Base-by-base conservation (phyloP, 2,329 filamentous ascomycete genomes). In the Sclerotiophoma versabilis region DNA sequence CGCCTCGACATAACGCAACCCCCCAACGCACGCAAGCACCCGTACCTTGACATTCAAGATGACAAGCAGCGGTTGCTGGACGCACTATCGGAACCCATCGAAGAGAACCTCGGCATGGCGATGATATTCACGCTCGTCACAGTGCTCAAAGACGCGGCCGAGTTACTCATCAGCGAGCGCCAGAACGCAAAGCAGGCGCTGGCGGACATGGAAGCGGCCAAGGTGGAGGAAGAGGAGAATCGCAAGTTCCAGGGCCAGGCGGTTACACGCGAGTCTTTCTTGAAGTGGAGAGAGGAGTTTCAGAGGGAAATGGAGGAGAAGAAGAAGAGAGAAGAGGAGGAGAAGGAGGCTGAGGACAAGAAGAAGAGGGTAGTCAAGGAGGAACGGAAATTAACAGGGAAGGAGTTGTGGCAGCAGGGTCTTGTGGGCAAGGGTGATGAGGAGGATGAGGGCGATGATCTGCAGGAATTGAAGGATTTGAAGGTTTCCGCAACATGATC, bases 121-220 rank as follows among this genome's bases (percentile, higher is more conserved):
- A 99, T 99, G 95, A 80, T 99, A 1, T 99, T 98, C 77, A 92
- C 93, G 0, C 80, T 99, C 20, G 89, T 96, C 48, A 91, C 90
- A 12, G 86, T 89, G 0, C 79, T 99, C 56, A 98, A 97, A 73
- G 95, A 99, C 54, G 83, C 85, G 45, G 93, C 93, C n/a, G 95
- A 99, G 79, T 83, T 87, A 64, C 83, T 99, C 54, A 87, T 98
- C 63, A 77, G 83, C 14, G 87, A 92, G 59, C 87, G 95, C 38
- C 85, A 87, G 68, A 85, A 86, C 53, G 89, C 81, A 8, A 84
- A 81, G 14, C 78, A 85, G 63, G 82, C 80, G 1, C 65, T 78
- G 44, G 78, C 76, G 44, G 84, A 87, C 42, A 70, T 80, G 43
- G 83, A 80, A 57, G 76, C 81, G 1, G 83, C 83, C 7, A 83